These are phyloP conservation scores for Dendrocalamus latiflorus DNA, from an alignment of 202 grass and related monocot genomes.

Conservation along the genomic window DNA sequence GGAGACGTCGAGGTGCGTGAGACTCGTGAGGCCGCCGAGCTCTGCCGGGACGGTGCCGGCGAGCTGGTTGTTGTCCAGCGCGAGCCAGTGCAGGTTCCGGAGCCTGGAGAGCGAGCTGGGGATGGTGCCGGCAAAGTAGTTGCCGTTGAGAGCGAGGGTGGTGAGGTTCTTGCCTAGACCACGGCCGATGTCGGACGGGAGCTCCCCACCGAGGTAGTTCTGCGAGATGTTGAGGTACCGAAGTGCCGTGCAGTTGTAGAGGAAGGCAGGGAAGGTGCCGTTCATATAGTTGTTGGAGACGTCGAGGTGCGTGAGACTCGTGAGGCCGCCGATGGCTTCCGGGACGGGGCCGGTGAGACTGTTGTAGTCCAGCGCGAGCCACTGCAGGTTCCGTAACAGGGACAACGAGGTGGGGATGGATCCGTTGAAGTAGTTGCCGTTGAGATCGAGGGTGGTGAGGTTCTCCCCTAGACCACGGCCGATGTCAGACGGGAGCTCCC, in stretches of 20 bases:
- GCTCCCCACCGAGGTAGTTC: no score
- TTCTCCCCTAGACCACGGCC: not conserved
- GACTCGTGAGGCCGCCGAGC: slow-evolving; percentile 37
- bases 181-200: no score
- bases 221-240: slow-evolving; percentile 37
- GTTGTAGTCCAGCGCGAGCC: slow-evolving; percentile 38
- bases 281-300: slow-evolving; percentile 28
- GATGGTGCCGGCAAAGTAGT: no score
- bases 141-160: no score
- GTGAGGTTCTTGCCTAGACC: no score
- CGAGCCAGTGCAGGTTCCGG: no score
- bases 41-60: slow-evolving; percentile 22
- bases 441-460: slow-evolving; percentile 27
- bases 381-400: slow-evolving; percentile 13
- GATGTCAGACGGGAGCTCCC: slow-evolving; percentile 39
- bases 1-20: slow-evolving; percentile 36
- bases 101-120: no score
- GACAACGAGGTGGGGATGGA: slow-evolving; percentile 36
- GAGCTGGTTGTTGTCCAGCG: slow-evolving; percentile 41
- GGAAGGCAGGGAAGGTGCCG: slow-evolving; percentile 31
- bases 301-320: slow-evolving; percentile 35
- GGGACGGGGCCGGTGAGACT: not conserved
- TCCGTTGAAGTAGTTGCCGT: slow-evolving; percentile 31
- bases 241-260: slow-evolving; percentile 47
- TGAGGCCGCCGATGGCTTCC: slow-evolving; percentile 41